Conservation (phyloP, 441 rosid species). For the Sinapis alba region DNA sequence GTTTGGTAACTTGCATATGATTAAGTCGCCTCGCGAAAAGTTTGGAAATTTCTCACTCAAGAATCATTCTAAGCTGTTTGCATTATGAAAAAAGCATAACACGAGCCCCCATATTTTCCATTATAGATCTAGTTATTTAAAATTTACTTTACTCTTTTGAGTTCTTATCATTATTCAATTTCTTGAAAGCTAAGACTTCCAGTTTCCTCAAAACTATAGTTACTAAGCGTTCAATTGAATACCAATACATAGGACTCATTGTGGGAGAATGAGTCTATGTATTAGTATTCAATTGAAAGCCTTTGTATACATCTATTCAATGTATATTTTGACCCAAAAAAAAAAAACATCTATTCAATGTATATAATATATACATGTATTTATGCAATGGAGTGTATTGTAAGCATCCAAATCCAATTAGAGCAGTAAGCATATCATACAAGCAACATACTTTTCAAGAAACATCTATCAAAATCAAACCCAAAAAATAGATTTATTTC, state of each 20-base stretch:
- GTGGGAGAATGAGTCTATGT: background rate
- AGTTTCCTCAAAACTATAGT: constrained; percentile 32
- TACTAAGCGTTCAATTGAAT: constrained; percentile 31
- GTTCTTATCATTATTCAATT: constrained; percentile 35
- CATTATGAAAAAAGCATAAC: constrained; percentile 9
- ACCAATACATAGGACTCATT: constrained; percentile 29
- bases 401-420: constrained; percentile 32
- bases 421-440: constrained; percentile 20
- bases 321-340: too few relatives aligned
- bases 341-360: background rate
- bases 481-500: background rate
- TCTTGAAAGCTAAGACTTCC: constrained; percentile 44
- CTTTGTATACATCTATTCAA: background rate
- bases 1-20: constrained; percentile 27
- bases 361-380: background rate
- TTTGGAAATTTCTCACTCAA: constrained; percentile 42
- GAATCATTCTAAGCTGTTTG: constrained; percentile 25
- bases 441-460: constrained; percentile 36
- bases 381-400: constrained; percentile 25
- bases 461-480: constrained; percentile 18
- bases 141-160: constrained; percentile 21
- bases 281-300: background rate
- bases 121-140: background rate
- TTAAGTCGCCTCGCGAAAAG: constrained; percentile 27
- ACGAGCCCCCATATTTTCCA: constrained; percentile 4